Percentiles rank a stretch among this genome's conserved stretches.
Conservation (phyloP, 129 eudicot genomes). For the Flaveria trinervia region DNA sequence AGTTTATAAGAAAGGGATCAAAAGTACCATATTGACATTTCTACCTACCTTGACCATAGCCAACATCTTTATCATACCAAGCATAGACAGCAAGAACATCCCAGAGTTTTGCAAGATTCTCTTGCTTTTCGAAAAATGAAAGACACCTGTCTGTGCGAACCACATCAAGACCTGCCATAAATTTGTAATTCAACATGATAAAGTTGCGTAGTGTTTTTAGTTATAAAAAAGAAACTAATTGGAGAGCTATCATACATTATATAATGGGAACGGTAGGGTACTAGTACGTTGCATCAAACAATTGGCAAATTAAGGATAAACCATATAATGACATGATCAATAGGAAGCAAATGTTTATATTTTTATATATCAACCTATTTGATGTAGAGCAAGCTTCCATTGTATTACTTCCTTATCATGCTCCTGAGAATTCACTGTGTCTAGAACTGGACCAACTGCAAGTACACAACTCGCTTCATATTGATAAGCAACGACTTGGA, state of each 20-base stretch:
- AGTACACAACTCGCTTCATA: conserved; percentile 30
- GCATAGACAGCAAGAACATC: conserved; percentile 92
- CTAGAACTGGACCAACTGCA: conserved; percentile 42
- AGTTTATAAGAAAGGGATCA: background rate
- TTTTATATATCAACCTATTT: conserved; percentile 74
- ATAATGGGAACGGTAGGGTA: conserved; percentile 14
- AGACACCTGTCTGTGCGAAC: conserved; percentile 91
- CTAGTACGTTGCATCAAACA: background rate
- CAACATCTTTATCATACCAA: conserved; percentile 91
- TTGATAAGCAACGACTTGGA: conserved; percentile 3
- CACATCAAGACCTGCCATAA: conserved; percentile 88
- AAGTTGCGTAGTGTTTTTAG: conserved; percentile 12
- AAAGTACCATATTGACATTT: background rate
- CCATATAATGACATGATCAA: conserved; percentile 33
- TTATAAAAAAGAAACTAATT: background rate
- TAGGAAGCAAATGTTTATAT: conserved; percentile 21
- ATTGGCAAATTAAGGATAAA: conserved; percentile 19
- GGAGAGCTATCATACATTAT: background rate
- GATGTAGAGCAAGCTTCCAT: conserved; percentile 96
- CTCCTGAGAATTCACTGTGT: conserved; percentile 26
- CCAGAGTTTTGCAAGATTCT: conserved; percentile 91
- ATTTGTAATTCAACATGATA: conserved; percentile 18
- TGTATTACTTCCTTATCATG: conserved; percentile 74
- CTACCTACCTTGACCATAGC: conserved; percentile 90
- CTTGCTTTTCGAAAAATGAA: conserved; percentile 81